Conservation (phyloP, 352 stramenopile genomes). For the Phytophthora niederhauseri region DNA sequence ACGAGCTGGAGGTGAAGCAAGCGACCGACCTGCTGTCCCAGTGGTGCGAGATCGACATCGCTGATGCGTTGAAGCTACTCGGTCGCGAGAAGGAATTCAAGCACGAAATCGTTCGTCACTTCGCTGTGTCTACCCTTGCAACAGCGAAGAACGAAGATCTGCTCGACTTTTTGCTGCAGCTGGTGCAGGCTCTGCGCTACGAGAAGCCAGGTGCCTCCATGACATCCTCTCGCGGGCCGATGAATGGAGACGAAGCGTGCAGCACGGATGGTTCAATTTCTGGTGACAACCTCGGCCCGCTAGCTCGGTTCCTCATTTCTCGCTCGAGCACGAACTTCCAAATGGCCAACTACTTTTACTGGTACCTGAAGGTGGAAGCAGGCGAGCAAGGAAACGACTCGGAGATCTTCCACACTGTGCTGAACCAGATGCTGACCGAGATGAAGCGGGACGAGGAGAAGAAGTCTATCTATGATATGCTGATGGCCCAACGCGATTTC, state of each 20-base stretch:
- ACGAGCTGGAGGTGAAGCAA: slow-evolving; percentile 97
- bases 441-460: slow-evolving; percentile 93
- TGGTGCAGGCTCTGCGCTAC: slow-evolving; percentile 98
- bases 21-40: slow-evolving; percentile 78
- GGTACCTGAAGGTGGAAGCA: slow-evolving; percentile 88
- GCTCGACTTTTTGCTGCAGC: slow-evolving; percentile 97
- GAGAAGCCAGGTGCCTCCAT: slow-evolving; percentile 57
- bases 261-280: slow-evolving; percentile 50
- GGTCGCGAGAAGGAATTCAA: slow-evolving; percentile 92
- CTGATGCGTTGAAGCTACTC: slow-evolving; percentile 98
- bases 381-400: slow-evolving; percentile 72
- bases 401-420: slow-evolving; percentile 79
- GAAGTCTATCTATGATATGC: slow-evolving; percentile 90
- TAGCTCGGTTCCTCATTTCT: slow-evolving; percentile 96
- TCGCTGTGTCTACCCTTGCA: slow-evolving; percentile 96
- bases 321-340: slow-evolving; percentile 94
- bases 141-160: slow-evolving; percentile 97
- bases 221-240: slow-evolving; percentile 40
- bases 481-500: slow-evolving; percentile 93
- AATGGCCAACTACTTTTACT: slow-evolving; percentile 99
- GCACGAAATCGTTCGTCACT: slow-evolving; percentile 93
- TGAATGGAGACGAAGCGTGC: slow-evolving; percentile 47
- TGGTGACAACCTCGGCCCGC: slow-evolving; percentile 64
- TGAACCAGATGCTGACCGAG: slow-evolving; percentile 95
- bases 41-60: slow-evolving; percentile 96